Base-by-base conservation (phyloP, 139 green algal species). In the Chlamydomonas applanata region DNA sequence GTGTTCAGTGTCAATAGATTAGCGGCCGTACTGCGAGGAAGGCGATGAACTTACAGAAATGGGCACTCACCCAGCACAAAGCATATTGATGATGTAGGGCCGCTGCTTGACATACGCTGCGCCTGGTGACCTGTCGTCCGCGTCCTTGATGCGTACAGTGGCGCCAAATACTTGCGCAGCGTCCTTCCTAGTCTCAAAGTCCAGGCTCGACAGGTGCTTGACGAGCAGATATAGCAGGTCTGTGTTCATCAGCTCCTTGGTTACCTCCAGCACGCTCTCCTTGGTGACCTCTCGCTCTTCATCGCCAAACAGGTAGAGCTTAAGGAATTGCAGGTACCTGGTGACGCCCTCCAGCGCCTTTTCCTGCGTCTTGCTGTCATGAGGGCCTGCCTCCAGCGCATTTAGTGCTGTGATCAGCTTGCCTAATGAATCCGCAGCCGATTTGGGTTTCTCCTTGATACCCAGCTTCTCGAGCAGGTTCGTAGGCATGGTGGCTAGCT, bases 111-210 rank as follows among this genome's bases (percentile, higher is more conserved):
- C 75, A 74, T 92, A 97, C 0, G 75, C 29, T 17, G 86, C 83
- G 1, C 90, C 90, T n/a, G 92, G 92, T 3, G 53, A 79, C 44
- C 84, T 53, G 4, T 76, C 73, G 36, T 89, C 79, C 0, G 74
- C 74, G 29, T 93, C 88, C 33, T 72, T 79, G 24, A 97, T 87
- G 35, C 91, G 87, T 22, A 97, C 77, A 2, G 96, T 70, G 0
- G 81, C 83, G 4, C 89, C 86, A 65, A 93, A 92, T 4, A 96
- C 62, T 61, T 83, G 72, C 2, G 87, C 90, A 32, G 87, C 88
- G 69, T 97, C 93, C 72, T 97, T 97, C 29, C 92, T 80, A 14
- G 86, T 68, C 83, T 97, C 93, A 79, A 97, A 97, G 29, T 96
- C 93, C 25, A 97, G 82, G 35, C 83, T 70, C 2, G 25, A 63